Conservation (phyloP, 768 basidiomycete genomes). For the Tylopilus balloui region DNA sequence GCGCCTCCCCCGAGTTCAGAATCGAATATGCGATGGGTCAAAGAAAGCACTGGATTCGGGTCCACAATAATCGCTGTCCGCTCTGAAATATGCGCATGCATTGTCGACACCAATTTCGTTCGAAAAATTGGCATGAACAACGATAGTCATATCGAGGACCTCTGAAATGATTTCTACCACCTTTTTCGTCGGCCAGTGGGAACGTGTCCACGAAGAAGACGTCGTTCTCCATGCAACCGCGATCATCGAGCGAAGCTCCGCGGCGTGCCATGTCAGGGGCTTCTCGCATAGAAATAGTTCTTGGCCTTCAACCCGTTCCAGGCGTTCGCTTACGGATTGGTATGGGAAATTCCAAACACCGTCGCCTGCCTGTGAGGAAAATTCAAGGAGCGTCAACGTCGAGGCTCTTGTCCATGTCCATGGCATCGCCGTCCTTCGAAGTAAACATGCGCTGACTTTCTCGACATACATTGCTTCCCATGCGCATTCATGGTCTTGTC, state of each 20-base stretch:
- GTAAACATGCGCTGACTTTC: neutral
- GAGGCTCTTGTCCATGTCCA: neutral
- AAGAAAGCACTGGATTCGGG: neutral
- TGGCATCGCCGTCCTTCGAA: neutral
- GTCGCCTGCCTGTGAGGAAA: neutral
- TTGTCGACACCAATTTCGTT: neutral
- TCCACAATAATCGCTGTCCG: neutral
- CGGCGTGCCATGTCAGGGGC: neutral
- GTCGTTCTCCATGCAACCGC: neutral
- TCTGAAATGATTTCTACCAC: neutral
- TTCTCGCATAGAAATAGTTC: neutral
- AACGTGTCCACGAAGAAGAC: neutral
- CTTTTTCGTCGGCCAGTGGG: neutral
- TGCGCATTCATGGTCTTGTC: neutral
- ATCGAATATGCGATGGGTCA: neutral
- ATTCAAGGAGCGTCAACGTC: neutral
- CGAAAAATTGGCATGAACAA: neutral
- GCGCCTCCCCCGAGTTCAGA: neutral
- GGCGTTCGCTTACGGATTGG: neutral
- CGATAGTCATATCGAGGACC: neutral
- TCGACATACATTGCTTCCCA: neutral
- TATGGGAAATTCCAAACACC: neutral
- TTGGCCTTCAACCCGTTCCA: neutral
- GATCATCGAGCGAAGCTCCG: conserved; percentile 1
- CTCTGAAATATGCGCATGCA: neutral